These are phyloP conservation scores for Arachis stenosperma DNA, from an alignment of 306 rosid genomes.

Conservation along the genomic window DNA sequence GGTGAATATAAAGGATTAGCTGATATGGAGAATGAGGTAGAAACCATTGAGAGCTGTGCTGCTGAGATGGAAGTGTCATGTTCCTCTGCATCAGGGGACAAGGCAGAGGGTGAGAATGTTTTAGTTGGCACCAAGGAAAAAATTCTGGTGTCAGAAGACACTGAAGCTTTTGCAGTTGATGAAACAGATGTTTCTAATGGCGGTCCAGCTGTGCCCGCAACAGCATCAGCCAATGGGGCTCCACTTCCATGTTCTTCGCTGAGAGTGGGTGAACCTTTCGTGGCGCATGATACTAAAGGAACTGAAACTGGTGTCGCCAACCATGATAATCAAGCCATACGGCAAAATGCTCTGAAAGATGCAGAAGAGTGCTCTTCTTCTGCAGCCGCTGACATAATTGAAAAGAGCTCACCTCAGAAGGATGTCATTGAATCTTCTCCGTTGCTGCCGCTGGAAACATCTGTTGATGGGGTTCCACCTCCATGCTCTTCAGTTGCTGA, in stretches of 20 bases:
- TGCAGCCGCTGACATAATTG: neutral
- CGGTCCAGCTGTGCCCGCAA: slow-evolving; percentile 33
- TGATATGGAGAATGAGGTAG: no score
- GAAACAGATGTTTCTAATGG: slow-evolving; percentile 20
- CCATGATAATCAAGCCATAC: slow-evolving; percentile 7
- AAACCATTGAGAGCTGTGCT: no score
- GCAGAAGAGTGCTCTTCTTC: neutral
- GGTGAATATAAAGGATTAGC: no score
- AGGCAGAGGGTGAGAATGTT: slow-evolving; percentile 4
- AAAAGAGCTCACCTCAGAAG: neutral
- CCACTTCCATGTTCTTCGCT: slow-evolving; percentile 31
- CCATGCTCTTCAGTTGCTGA: slow-evolving; percentile 38
- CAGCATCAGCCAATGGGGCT: slow-evolving; percentile 10
- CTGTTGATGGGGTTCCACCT: slow-evolving; percentile 13
- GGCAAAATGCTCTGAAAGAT: neutral
- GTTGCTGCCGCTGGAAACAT: slow-evolving; percentile 25
- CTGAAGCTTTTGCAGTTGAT: slow-evolving; percentile 30
- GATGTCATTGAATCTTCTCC: neutral
- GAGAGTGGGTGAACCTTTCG: slow-evolving; percentile 31
- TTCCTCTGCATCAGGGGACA: neutral
- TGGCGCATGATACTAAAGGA: slow-evolving; percentile 30
- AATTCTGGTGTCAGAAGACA: slow-evolving; percentile 25
- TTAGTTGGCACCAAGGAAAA: slow-evolving; percentile 16
- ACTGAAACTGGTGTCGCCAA: slow-evolving; percentile 33
- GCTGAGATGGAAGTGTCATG: no score